Conservation (phyloP, 441 rosid species). For the Hura crepitans region DNA sequence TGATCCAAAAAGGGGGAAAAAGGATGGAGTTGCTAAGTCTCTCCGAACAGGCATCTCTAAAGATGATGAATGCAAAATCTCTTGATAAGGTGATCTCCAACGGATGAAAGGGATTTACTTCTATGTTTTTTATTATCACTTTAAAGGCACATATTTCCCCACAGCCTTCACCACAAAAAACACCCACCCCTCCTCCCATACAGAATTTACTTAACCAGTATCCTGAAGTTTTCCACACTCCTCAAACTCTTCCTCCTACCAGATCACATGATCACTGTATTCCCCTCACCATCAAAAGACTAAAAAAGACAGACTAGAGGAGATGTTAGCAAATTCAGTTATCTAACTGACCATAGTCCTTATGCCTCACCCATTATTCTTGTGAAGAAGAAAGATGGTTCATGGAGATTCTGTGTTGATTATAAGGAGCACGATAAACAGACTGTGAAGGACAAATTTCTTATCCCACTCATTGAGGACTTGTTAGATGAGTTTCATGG, state of each 20-base stretch:
- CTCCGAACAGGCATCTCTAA: neutral
- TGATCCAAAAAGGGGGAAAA: neutral
- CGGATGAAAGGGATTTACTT: too few species aligned
- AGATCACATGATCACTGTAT: neutral
- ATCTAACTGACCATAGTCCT: neutral
- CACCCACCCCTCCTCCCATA: too few species aligned
- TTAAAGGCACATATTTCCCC: too few species aligned
- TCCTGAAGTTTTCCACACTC: neutral
- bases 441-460: neutral
- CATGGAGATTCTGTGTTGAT: neutral
- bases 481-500: neutral
- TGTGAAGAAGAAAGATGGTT: neutral
- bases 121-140: too few species aligned
- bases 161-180: too few species aligned
- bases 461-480: neutral
- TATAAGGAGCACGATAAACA: neutral
- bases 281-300: neutral
- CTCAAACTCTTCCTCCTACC: neutral
- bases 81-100: too few species aligned
- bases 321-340: neutral
- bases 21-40: neutral
- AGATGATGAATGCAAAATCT: too few species aligned
- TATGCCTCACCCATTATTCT: neutral
- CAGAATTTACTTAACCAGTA: neutral
- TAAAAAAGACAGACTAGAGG: neutral